Conservation (phyloP, 441 rosid species). For the Melianthus villosus region DNA sequence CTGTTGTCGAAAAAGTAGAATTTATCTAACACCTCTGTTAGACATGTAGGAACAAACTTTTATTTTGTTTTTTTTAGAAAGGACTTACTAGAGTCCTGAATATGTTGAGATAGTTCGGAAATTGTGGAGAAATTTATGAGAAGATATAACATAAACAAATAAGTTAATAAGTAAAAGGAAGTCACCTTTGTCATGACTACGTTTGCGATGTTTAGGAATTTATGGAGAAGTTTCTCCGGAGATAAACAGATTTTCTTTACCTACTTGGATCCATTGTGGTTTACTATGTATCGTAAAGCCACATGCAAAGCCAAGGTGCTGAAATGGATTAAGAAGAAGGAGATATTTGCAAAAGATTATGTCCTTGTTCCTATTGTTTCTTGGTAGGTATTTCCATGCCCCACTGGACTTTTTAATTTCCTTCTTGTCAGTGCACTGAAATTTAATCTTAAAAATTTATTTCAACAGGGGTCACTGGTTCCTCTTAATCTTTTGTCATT, state of each 20-base stretch:
- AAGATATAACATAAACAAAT: too few species aligned
- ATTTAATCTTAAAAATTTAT: conserved; percentile 4
- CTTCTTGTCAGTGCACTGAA: conserved; percentile 1
- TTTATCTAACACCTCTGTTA: not conserved
- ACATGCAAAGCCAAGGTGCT: conserved; percentile 30
- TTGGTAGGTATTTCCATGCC: conserved; percentile 26
- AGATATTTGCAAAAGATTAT: conserved; percentile 52
- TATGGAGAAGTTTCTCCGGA: conserved; percentile 37
- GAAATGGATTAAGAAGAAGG: conserved; percentile 39
- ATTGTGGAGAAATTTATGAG: conserved; percentile 33
- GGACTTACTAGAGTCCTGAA: not conserved
- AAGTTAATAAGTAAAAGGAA: too few species aligned
- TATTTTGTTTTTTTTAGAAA: too few species aligned
- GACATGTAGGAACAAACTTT: too few species aligned
- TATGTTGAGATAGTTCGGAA: conserved; percentile 33
- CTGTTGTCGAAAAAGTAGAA: not conserved
- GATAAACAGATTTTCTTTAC: conserved; percentile 30
- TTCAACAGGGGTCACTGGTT: conserved; percentile 62
- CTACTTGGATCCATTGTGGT: conserved; percentile 53
- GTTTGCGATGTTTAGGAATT: conserved; percentile 21
- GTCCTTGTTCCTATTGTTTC: conserved; percentile 65
- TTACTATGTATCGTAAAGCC: conserved; percentile 30
- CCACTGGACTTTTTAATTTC: not conserved
- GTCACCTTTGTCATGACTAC: too few species aligned
- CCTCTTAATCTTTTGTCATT: conserved; percentile 72